A percentile compares a stretch with the other conserved stretches of the same genome.
Evolutionary conservation across 208 protist species (phyloP).

Genomic region (Crithidia expoeki): DNA sequence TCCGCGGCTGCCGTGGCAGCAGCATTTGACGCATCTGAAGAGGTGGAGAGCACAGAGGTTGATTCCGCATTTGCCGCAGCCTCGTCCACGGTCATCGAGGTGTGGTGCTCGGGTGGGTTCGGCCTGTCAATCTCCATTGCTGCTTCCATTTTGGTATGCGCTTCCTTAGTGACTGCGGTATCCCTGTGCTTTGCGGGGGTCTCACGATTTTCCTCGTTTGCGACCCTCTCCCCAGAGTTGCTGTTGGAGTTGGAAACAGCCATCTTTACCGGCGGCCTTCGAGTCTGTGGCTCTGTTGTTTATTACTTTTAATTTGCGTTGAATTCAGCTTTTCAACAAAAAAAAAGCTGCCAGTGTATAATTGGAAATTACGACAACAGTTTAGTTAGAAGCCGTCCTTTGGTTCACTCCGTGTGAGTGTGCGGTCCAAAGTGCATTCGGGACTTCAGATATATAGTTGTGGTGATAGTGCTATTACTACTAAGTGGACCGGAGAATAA

Average conservation of each 20-base stretch:
- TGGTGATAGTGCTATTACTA: neutral
- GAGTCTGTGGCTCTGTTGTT: neutral
- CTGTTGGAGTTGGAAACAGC: slow-evolving; percentile 12
- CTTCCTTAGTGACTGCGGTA: neutral
- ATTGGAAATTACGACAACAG: too few species aligned
- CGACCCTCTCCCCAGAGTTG: neutral
- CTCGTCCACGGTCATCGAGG: slow-evolving; percentile 2
- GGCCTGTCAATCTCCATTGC: neutral
- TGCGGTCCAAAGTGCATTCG: too few species aligned
- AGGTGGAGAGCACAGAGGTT: neutral
- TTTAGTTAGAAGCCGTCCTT: too few species aligned
- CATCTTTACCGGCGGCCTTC: too few species aligned
- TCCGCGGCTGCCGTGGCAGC: slow-evolving; percentile 5
- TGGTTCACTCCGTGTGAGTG: too few species aligned
- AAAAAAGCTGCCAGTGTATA: too few species aligned
- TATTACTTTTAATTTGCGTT: neutral
- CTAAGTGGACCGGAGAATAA: neutral
- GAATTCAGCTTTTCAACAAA: too few species aligned
- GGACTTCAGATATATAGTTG: too few species aligned
- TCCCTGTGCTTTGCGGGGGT: neutral
- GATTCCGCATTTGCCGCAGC: neutral
- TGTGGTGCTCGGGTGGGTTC: neutral
- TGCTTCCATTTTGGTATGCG: neutral
- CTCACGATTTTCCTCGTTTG: neutral
- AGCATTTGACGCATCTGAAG: neutral